Conservation (phyloP, 768 basidiomycete genomes). For the Tulasnella sp. region DNA sequence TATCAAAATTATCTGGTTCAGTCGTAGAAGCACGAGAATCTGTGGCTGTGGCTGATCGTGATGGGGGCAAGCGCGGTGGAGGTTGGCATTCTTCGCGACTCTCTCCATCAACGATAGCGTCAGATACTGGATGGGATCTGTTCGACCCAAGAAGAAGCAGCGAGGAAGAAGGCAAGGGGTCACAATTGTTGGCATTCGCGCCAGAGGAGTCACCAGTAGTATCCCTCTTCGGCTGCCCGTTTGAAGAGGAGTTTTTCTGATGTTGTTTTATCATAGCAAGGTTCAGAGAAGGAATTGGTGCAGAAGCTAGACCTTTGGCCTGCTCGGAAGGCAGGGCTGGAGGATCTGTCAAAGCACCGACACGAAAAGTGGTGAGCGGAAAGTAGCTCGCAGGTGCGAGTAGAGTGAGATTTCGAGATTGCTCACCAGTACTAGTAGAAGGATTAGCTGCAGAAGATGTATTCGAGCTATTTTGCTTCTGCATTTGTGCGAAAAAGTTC, state of each 20-base stretch:
- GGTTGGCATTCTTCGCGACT: neutral
- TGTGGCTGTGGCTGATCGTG: neutral
- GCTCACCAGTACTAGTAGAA: neutral
- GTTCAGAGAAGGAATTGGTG: neutral
- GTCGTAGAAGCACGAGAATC: neutral
- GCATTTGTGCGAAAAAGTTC: constrained; percentile 1
- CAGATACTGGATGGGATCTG: neutral
- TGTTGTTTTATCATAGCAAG: neutral
- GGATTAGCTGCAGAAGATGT: neutral
- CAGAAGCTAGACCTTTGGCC: neutral
- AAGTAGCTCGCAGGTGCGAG: neutral
- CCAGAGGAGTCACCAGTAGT: neutral
- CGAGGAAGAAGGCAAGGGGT: neutral
- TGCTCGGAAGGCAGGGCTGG: neutral
- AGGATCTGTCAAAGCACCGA: neutral
- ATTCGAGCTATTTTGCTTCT: neutral
- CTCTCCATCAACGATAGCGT: neutral
- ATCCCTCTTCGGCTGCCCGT: neutral
- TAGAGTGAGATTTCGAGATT: neutral
- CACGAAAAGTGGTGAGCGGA: neutral
- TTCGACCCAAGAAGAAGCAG: neutral
- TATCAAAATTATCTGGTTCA: neutral
- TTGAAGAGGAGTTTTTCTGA: neutral
- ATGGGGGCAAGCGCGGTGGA: neutral
- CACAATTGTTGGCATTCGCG: neutral